These are phyloP conservation scores for Pneumocystis jirovecii DNA, from an alignment of 1,139 yeast species.

Conservation along the genomic window DNA sequence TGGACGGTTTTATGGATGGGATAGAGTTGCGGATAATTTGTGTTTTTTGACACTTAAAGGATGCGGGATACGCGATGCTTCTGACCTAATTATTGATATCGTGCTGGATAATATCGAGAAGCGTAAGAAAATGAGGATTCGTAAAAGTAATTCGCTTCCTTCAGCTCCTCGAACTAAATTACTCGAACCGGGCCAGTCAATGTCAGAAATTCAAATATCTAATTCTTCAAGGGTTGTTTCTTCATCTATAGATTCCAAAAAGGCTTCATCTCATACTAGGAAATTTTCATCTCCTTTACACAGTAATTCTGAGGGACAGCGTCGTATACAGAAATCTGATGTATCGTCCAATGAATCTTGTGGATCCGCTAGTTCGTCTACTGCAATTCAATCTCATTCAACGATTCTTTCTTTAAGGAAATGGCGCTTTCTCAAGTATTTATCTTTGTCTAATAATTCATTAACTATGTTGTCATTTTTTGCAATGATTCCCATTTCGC, in stretches of 20 bases:
- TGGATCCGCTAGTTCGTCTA: not conserved
- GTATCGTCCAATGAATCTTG: not conserved
- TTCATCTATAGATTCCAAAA: not conserved
- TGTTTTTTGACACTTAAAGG: slow-evolving; percentile 41
- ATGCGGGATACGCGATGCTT: slow-evolving; percentile 36
- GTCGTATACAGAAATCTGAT: not conserved
- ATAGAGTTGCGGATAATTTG: slow-evolving; percentile 39
- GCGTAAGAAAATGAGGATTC: slow-evolving; percentile 26
- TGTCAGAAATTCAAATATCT: not conserved
- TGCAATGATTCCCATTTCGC: slow-evolving; percentile 34
- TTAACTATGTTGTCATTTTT: slow-evolving; percentile 33
- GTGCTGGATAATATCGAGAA: slow-evolving; percentile 36
- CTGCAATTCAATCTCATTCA: slow-evolving; percentile 4
- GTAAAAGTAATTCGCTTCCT: not conserved
- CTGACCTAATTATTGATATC: slow-evolving; percentile 33
- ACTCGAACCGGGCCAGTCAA: not conserved
- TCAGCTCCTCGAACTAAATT: not conserved
- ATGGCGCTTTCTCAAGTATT: slow-evolving; percentile 44
- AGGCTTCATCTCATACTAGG: slow-evolving; percentile 5
- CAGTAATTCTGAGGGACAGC: not conserved
- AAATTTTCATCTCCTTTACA: slow-evolving; percentile 8
- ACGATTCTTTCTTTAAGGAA: slow-evolving; percentile 27
- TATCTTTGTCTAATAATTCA: slow-evolving; percentile 43
- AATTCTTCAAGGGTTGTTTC: not conserved
- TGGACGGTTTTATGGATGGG: slow-evolving; percentile 54